Base-by-base conservation (phyloP, 192 early-diverging fungal genomes). In the Linnemannia zychae region DNA sequence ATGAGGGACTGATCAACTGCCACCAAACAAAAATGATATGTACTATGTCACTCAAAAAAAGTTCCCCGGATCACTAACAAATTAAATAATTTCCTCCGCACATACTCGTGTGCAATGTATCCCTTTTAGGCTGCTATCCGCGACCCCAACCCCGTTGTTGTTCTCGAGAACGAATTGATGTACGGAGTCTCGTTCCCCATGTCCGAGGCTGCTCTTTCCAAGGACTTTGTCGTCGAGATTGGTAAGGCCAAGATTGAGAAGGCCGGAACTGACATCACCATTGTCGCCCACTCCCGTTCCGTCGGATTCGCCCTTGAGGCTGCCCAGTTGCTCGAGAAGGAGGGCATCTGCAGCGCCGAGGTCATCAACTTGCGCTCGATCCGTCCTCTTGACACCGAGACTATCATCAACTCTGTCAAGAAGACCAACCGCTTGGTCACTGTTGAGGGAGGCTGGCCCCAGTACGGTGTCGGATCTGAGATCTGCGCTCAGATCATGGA, bases 321-420 rank as follows among this genome's bases (percentile, higher is more conserved):
- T 34, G 98, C 97, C 73, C 92, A 95, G 76, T 86, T 93, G 71
- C 92, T 99, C 6, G 92, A 91, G 80, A 95, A 95, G 89, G 92
- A 96, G 80, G 90, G 92, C 44, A 91, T 93, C 74, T 78, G 91
- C 73, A 92, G 90, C 75, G 94, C 88, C 67, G 95, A 96, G 91
- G 96, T 99, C 75, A 97, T 99, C 90, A 99, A 99, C 91, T 91
- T 99, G 71, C 94, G 98, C 60, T 97, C 97, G 75, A 99, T 99
- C 88, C 95, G 96, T 77, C 98, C 98, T 28, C 90, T 99, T 49
- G 97, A 99, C 81, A 93, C 96, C 78, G 93, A 93, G 33, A 93
- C 97, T 53, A 96, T 99, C 79, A 87, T 99, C 87, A 92, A 93
- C 72, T 96, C 94, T 22, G 91, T 99, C 78, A 98, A 98, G 92